Percentiles rank a stretch among this genome's conserved stretches.
Evolutionary conservation across 371 early-diverging fungal species (phyloP).

Genomic region (Mycotypha africana): DNA sequence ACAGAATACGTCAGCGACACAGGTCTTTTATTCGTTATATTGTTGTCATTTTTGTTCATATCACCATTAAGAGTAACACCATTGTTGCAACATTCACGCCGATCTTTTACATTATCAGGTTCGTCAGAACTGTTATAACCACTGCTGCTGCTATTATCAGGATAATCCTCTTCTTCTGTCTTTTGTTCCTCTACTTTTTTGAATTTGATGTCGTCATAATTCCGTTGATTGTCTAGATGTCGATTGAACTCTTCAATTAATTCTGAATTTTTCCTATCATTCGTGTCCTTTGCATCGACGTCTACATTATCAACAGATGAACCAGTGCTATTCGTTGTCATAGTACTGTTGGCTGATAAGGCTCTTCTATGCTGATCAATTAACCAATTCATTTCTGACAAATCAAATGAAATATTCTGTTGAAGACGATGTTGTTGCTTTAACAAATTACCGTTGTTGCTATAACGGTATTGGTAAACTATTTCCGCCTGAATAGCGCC

Average conservation of each 20-base stretch:
- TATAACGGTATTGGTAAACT: slow-evolving; percentile 42
- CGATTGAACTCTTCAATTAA: slow-evolving; percentile 23
- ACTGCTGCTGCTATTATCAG: slow-evolving; percentile 13
- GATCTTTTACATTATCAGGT: no score
- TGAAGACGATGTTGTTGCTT: slow-evolving; percentile 9
- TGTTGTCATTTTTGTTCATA: neutral
- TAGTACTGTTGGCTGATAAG: neutral
- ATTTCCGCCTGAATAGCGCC: slow-evolving; percentile 64
- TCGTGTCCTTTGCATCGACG: no score
- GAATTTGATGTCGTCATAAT: slow-evolving; percentile 20
- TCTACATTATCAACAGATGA: no score
- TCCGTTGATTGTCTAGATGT: slow-evolving; percentile 18
- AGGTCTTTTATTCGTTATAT: neutral
- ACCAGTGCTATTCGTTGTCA: slow-evolving; percentile 2
- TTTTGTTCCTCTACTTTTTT: slow-evolving; percentile 23
- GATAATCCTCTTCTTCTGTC: slow-evolving; percentile 8
- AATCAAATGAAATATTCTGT: neutral
- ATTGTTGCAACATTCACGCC: no score
- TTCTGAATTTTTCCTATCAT: no score
- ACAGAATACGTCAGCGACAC: slow-evolving; percentile 12
- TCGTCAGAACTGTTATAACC: no score
- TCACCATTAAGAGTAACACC: no score
- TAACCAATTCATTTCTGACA: slow-evolving; percentile 13
- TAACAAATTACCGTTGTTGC: slow-evolving; percentile 25
- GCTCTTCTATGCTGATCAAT: slow-evolving; percentile 27